Evolutionary conservation across 1,284 basidiomycete species (phyloP), one percentile per base, ranked within the genome.

Genomic region (Papiliotrema terrestris): DNA sequence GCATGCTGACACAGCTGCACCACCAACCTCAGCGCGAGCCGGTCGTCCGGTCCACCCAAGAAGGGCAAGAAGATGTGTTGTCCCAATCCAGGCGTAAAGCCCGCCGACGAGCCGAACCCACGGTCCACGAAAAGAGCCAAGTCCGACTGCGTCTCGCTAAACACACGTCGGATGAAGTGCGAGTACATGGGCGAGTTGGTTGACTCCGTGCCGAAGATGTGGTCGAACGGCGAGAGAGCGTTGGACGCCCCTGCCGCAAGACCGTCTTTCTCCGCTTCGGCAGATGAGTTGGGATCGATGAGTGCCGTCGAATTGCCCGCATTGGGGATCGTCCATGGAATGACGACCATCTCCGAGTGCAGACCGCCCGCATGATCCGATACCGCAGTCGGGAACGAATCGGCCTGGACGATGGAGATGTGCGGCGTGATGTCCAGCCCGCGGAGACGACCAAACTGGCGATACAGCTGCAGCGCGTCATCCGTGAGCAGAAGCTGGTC

Each of bases 41-140:
- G 84, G 69, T 96, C 93, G 73, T 97, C 93, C 0, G 90, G 86
- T 0, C 93, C 93, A 49, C 92, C 93, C 71, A 92, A 88, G 82
- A 95, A 96, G 0, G 89, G 88, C 38, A 95, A 73, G 78, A 93
- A 86, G 50, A 93, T 74, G 63, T 89, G 89, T 61, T 86, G 83
- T 35, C 74, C 68, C 45, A 66, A 58, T 1, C 72, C 73, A 9
- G 68, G 65, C 11, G 59, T 53, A 22, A 65, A 65, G 51, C 71
- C 35, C 36, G 67, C 50, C 59, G 56, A 67, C 22, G 67, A 66
- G 44, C 78, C 76, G 54, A 80, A 78, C 6, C 81, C 83, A 32
- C 84, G 80, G 67, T 94, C 90, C 46, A 95, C 83, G 68, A 91
- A 90, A 29, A 96, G 76, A 2, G 87, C 91, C 20, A 93, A 84